A percentile compares a stretch with the other conserved stretches of the same genome.
These are phyloP conservation scores for Coffea eugenioides DNA, from an alignment of 257 asterid genomes.

Conservation along the genomic window DNA sequence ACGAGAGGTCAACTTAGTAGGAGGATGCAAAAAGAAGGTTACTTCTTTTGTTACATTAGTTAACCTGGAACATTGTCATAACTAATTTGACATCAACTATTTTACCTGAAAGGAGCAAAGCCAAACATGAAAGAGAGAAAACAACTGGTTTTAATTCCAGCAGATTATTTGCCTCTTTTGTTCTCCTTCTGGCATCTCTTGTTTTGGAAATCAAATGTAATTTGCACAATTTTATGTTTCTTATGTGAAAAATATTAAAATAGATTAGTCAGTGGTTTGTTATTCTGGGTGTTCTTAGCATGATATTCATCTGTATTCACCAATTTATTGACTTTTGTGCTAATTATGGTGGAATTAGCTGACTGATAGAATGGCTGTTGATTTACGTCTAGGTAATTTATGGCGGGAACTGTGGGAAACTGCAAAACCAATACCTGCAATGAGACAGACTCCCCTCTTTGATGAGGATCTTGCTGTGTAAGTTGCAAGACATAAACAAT, in stretches of 20 bases:
- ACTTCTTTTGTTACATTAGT: background rate
- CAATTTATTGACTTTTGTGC: background rate
- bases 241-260: background rate
- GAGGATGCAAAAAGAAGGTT: conserved; percentile 99
- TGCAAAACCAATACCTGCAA: conserved; percentile 90
- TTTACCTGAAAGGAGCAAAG: background rate
- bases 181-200: background rate
- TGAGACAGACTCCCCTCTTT: conserved; percentile 84
- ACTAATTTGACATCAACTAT: background rate
- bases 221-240: background rate
- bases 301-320: background rate
- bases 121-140: background rate
- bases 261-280: background rate
- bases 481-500: conserved; percentile 34
- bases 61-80: background rate
- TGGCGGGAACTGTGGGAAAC: conserved; percentile 99
- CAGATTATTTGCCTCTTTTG: background rate
- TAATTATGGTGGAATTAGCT: background rate
- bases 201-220: background rate
- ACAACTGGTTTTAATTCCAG: background rate
- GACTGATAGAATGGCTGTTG: conserved; percentile 16
- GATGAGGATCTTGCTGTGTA: conserved; percentile 98
- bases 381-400: conserved; percentile 68
- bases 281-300: background rate
- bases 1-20: conserved; percentile 86